A percentile compares a stretch with the other conserved stretches of the same genome.
phyloP scores from a whole-genome alignment of 2,329 filamentous ascomycete genomes.

The Ilyonectria destructans region DNA sequence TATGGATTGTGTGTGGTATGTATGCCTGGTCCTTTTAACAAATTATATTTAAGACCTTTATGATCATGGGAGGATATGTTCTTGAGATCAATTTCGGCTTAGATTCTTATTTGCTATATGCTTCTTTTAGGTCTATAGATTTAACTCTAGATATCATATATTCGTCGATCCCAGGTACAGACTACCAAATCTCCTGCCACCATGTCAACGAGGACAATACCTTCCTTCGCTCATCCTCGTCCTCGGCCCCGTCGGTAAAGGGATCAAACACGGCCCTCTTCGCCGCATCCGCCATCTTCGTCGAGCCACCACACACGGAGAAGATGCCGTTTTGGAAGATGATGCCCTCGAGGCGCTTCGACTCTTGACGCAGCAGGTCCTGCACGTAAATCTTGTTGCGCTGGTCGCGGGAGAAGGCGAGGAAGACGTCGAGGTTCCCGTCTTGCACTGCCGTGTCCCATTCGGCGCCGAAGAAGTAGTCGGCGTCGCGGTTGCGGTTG shows the following conservation, averaged over 20 bases:
- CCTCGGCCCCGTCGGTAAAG: slow-evolving; percentile 57
- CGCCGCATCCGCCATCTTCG: slow-evolving; percentile 72
- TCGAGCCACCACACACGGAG: slow-evolving; percentile 70
- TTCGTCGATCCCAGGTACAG: not conserved
- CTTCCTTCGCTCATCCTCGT: slow-evolving; percentile 59
- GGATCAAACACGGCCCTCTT: slow-evolving; percentile 67
- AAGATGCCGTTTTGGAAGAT: slow-evolving; percentile 63
- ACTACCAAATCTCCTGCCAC: slow-evolving; percentile 75
- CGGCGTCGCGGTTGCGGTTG: slow-evolving; percentile 80
- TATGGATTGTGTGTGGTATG: no score
- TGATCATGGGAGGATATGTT: not conserved
- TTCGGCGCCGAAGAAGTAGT: slow-evolving; percentile 88
- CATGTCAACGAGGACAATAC: slow-evolving; percentile 58
- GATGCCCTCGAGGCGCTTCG: slow-evolving; percentile 50
- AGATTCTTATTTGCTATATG: not conserved
- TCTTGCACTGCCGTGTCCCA: slow-evolving; percentile 67
- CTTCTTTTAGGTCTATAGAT: not conserved
- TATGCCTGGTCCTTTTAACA: no score
- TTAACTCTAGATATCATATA: not conserved
- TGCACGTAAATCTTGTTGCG: slow-evolving; percentile 71
- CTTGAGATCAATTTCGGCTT: not conserved
- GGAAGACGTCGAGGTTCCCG: slow-evolving; percentile 53
- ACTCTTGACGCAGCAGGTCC: slow-evolving; percentile 65
- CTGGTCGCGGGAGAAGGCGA: slow-evolving; percentile 67
- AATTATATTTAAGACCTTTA: not conserved